Evolutionary conservation across 495 filamentous ascomycete genomes (phyloP), one percentile per base, ranked within the genome.

Genomic region (Penicillium pancosmium): DNA sequence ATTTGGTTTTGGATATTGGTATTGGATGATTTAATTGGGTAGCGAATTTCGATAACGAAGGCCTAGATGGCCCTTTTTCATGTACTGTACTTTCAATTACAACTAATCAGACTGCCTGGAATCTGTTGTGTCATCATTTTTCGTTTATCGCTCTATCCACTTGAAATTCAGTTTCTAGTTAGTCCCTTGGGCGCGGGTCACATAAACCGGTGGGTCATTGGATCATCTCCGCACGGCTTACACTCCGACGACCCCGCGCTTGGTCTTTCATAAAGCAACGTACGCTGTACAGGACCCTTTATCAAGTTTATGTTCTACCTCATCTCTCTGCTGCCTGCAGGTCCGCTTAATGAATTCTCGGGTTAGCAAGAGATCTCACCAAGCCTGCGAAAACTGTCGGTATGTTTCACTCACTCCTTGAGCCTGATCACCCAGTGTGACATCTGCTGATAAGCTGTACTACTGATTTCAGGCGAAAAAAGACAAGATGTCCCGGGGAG

Each of bases 401-500:
- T 77, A 12, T 56, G 70, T 56, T 49, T 9, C 4, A 43, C 50
- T 18, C 27, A 31, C 27, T 8, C 16, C 31, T 9, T 19, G 19
- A 15, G 35, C n/a, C 16, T 16, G n/a, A 44, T 44, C 16, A 6
- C n/a, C 41, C 2, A 5, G 7, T 18, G 15, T 6, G 25, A 54
- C 41, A 16, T 19, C n/a, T 38, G 10, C 27, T 47, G 10, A 52
- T 36, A 27, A 11, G 5, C 49, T 11, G 40, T 10, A 7, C n/a
- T 15, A n/a, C 23, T 31, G 41, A 33, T 19, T 6, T 15, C 38
- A 78, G 74, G 60, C 58, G 75, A 53, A 78, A 79, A 60, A 79
- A 79, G 58, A 76, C 67, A n/a, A 68, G 77, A 46, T 79, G 77
- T 61, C 77, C 77, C 8, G 77, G 74, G 18, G 77, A 79, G 60